Conservation (phyloP, 441 rosid species). For the Jatropha multifida region DNA sequence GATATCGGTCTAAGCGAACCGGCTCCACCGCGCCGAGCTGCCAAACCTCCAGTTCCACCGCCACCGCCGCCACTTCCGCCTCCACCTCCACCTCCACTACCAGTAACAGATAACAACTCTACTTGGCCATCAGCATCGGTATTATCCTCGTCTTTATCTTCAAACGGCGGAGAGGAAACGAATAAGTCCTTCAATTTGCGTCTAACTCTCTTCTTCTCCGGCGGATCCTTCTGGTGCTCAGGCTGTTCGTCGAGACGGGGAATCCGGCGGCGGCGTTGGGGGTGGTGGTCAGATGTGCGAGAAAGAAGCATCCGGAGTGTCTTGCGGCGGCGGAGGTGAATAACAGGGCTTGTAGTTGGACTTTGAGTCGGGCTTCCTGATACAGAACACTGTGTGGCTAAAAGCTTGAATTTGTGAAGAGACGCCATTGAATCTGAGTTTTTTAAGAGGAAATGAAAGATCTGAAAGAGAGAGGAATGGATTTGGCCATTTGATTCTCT, state of each 20-base stretch:
- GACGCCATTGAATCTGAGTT: slow-evolving; percentile 43
- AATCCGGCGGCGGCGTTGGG: slow-evolving; percentile 41
- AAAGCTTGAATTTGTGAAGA: slow-evolving; percentile 68
- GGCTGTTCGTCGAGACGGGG: slow-evolving; percentile 22
- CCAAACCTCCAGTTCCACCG: slow-evolving; percentile 27
- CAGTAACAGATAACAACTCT: slow-evolving; percentile 27
- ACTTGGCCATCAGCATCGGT: slow-evolving; percentile 25
- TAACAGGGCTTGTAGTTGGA: slow-evolving; percentile 66
- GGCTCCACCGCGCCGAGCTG: slow-evolving; percentile 30
- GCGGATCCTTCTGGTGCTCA: slow-evolving; percentile 30
- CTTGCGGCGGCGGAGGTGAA: slow-evolving; percentile 75
- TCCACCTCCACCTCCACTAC: slow-evolving; percentile 24
- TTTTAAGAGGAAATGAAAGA: slow-evolving; percentile 12
- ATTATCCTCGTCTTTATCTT: slow-evolving; percentile 30
- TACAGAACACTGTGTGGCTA: slow-evolving; percentile 67
- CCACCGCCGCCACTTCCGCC: slow-evolving; percentile 12
- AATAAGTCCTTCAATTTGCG: slow-evolving; percentile 72
- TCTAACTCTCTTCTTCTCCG: slow-evolving; percentile 38
- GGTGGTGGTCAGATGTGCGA: slow-evolving; percentile 37
- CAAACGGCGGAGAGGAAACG: slow-evolving; percentile 72
- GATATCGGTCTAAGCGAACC: slow-evolving; percentile 40
- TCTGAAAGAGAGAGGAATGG: slow-evolving; percentile 13
- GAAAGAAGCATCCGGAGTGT: slow-evolving; percentile 79
- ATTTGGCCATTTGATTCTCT: neutral
- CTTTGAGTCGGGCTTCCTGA: slow-evolving; percentile 56